These are phyloP conservation scores for Haplosporangium sp. DNA, from an alignment of 371 early-diverging fungal genomes.

Conservation along the genomic window DNA sequence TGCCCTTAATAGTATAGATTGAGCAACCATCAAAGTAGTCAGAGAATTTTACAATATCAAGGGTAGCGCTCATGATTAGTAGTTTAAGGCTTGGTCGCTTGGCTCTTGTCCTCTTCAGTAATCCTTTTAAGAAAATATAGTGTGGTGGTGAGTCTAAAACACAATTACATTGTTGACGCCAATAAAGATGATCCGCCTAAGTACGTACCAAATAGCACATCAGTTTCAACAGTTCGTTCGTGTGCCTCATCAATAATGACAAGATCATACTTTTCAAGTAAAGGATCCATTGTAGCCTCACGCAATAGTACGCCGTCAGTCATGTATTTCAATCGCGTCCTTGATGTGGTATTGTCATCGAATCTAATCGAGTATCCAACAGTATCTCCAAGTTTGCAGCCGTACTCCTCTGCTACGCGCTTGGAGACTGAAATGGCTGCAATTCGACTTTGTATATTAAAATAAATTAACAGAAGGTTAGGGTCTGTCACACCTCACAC, in stretches of 20 bases:
- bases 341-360: slow-evolving; percentile 69
- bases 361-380: slow-evolving; percentile 94
- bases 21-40: slow-evolving; percentile 83
- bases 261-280: slow-evolving; percentile 72
- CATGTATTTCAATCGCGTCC: slow-evolving; percentile 86
- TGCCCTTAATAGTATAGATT: slow-evolving; percentile 86
- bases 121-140: slow-evolving; percentile 9
- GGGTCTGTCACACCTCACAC: neutral
- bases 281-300: slow-evolving; percentile 76
- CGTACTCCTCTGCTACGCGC: slow-evolving; percentile 84
- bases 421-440: slow-evolving; percentile 93
- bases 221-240: slow-evolving; percentile 94
- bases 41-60: slow-evolving; percentile 79
- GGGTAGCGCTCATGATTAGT: slow-evolving; percentile 87
- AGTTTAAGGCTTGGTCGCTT: slow-evolving; percentile 71
- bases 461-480: neutral
- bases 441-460: slow-evolving; percentile 71
- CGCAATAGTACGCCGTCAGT: slow-evolving; percentile 95
- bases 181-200: neutral
- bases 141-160: neutral
- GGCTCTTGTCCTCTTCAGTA: slow-evolving; percentile 38
- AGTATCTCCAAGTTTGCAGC: slow-evolving; percentile 65
- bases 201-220: slow-evolving; percentile 87
- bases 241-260: slow-evolving; percentile 96
- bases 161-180: neutral